Percentiles rank a stretch among this genome's conserved stretches.
Conservation (phyloP, 495 filamentous ascomycete species). For the Tuber umbilicatum region DNA sequence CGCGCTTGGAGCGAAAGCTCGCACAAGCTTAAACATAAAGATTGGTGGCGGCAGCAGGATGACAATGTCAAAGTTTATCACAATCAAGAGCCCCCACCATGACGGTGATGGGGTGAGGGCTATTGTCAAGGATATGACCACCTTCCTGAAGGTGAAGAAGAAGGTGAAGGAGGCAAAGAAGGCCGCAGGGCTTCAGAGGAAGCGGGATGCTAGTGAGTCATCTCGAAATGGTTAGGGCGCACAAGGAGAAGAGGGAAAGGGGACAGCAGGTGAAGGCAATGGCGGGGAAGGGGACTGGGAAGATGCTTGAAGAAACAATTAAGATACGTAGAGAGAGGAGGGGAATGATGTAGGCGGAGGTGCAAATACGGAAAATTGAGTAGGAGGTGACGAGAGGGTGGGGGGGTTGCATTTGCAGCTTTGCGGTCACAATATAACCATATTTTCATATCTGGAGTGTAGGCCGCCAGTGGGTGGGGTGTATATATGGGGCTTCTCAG, state of each 20-base stretch:
- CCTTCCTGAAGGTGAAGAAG: neutral
- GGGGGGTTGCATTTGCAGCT: neutral
- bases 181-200: conserved; percentile 8
- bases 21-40: too few relatives aligned
- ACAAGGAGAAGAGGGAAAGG: too few relatives aligned
- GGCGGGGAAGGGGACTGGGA: neutral
- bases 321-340: too few relatives aligned
- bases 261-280: conserved; percentile 9
- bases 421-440: neutral
- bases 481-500: too few relatives aligned
- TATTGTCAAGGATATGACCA: conserved; percentile 31
- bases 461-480: too few relatives aligned
- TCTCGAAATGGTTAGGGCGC: conserved; percentile 40
- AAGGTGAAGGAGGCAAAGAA: neutral
- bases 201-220: conserved; percentile 36
- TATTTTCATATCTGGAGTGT: too few relatives aligned
- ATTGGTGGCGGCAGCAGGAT: conserved; percentile 42
- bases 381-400: neutral
- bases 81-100: conserved; percentile 23
- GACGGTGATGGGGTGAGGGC: conserved; percentile 33
- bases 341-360: neutral
- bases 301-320: too few relatives aligned
- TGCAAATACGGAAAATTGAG: neutral
- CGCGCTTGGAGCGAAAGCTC: too few relatives aligned
- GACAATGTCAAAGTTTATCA: conserved; percentile 32